Evolutionary conservation across 2,329 filamentous ascomycete genomes (phyloP).

Genomic region (Escovopsis sp.): DNA sequence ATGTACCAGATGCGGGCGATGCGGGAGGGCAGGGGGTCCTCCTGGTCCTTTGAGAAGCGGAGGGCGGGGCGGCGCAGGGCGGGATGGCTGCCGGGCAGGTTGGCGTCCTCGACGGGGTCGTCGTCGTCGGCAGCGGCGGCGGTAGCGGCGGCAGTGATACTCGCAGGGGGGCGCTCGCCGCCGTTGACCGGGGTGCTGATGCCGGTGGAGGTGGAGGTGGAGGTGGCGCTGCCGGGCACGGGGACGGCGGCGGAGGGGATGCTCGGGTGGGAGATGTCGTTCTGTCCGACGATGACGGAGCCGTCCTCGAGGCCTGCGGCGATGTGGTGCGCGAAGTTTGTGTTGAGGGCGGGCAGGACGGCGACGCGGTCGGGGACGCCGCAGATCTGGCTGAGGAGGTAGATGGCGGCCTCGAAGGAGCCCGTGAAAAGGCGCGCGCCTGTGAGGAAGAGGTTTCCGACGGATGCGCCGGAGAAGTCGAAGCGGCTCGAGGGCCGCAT

Average conservation of each 20-base stretch:
- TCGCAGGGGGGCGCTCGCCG: constrained; percentile 9
- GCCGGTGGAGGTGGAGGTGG: background rate
- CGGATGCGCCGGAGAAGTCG: constrained; percentile 61
- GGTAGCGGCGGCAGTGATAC: too few relatives aligned
- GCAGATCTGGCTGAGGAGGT: constrained; percentile 75
- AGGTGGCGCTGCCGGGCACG: constrained; percentile 2
- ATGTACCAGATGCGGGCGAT: constrained; percentile 91
- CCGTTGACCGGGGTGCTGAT: constrained; percentile 4
- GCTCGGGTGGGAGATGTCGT: constrained; percentile 77
- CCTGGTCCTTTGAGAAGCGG: constrained; percentile 59
- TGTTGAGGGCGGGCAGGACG: constrained; percentile 83
- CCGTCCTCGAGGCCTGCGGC: constrained; percentile 67
- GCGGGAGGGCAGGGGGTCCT: constrained; percentile 60
- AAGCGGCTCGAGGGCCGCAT: constrained; percentile 59
- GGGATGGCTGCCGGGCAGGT: constrained; percentile 66
- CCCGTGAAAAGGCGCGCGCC: constrained; percentile 84
- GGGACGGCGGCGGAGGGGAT: constrained; percentile 37
- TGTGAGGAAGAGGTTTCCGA: constrained; percentile 69
- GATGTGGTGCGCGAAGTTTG: constrained; percentile 91
- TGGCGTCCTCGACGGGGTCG: constrained; percentile 63
- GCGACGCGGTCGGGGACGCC: constrained; percentile 62
- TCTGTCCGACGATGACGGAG: constrained; percentile 73
- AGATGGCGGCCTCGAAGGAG: constrained; percentile 84
- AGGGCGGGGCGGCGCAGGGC: constrained; percentile 71
- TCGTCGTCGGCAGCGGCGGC: constrained; percentile 26